These are phyloP conservation scores for Fusarium longipes DNA, from an alignment of 2,329 filamentous ascomycete genomes.

Conservation along the genomic window DNA sequence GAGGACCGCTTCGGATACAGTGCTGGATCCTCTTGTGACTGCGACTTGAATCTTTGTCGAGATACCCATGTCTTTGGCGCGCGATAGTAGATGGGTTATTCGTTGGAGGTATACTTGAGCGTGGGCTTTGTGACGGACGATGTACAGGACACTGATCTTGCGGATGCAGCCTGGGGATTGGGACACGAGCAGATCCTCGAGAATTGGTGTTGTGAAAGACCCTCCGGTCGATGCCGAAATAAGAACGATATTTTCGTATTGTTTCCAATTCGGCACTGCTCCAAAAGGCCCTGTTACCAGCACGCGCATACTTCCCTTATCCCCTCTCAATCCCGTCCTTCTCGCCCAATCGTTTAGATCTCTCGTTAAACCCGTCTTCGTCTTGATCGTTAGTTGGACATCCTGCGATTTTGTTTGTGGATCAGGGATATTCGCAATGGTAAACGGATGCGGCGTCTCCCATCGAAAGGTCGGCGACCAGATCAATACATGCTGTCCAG, in stretches of 20 bases:
- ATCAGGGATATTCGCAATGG: slow-evolving; percentile 34
- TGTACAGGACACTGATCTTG: slow-evolving; percentile 39
- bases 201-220: slow-evolving; percentile 41
- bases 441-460: slow-evolving; percentile 45
- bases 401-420: slow-evolving; percentile 20
- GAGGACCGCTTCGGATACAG: slow-evolving; percentile 1
- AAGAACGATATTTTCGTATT: slow-evolving; percentile 41
- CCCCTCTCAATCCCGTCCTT: slow-evolving; percentile 19
- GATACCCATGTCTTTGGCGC: slow-evolving; percentile 42
- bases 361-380: slow-evolving; percentile 40
- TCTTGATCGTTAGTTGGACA: slow-evolving; percentile 42
- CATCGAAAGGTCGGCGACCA: slow-evolving; percentile 43
- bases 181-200: slow-evolving; percentile 36
- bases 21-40: slow-evolving; percentile 23
- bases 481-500: slow-evolving; percentile 44
- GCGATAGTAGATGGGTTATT: slow-evolving; percentile 21
- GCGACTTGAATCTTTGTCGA: slow-evolving; percentile 40
- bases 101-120: slow-evolving; percentile 36
- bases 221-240: slow-evolving; percentile 41
- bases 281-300: slow-evolving; percentile 44
- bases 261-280: slow-evolving; percentile 37
- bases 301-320: slow-evolving; percentile 29
- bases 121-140: slow-evolving; percentile 37
- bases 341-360: slow-evolving; percentile 42
- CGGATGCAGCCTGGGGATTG: slow-evolving; percentile 39